Evolutionary conservation across 768 basidiomycete genomes (phyloP).

Genomic region (Mrakia blollopis): DNA sequence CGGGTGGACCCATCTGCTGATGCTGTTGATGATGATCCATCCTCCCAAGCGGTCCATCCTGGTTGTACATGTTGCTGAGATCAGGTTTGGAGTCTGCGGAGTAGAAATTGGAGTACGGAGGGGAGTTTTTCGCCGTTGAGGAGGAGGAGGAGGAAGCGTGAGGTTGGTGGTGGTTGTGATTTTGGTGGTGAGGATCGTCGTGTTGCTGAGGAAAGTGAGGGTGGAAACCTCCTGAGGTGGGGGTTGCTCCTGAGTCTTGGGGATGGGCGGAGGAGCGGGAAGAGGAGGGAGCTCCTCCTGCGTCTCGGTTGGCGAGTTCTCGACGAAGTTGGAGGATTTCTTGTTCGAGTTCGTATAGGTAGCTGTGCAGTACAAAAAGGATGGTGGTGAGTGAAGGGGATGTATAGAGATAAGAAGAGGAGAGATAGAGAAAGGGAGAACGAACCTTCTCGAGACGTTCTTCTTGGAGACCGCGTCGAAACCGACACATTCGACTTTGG

Average conservation of each 20-base stretch:
- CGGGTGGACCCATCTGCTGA: neutral
- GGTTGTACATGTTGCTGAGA: neutral
- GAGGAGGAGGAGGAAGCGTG: slow-evolving; percentile 5
- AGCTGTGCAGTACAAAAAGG: slow-evolving; percentile 34
- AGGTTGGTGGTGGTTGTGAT: neutral
- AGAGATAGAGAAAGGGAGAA: neutral
- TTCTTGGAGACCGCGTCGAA: slow-evolving; percentile 47
- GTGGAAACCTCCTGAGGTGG: neutral
- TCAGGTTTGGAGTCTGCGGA: slow-evolving; percentile 11
- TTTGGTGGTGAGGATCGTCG: neutral
- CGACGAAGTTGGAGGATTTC: slow-evolving; percentile 43
- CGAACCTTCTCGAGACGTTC: slow-evolving; percentile 45
- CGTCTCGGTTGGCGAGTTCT: slow-evolving; percentile 38
- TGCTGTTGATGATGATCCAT: slow-evolving; percentile 17
- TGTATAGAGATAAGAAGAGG: neutral
- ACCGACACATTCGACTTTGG: slow-evolving; percentile 46
- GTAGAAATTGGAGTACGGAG: slow-evolving; percentile 28
- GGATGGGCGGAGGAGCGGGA: neutral
- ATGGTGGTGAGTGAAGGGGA: neutral
- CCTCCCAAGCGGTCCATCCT: slow-evolving; percentile 7
- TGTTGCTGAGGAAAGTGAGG: neutral
- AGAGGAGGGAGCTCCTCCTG: neutral
- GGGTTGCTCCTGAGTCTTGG: neutral
- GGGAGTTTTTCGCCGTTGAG: neutral
- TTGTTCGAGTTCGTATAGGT: slow-evolving; percentile 45